A percentile compares a stretch with the other conserved stretches of the same genome.
phyloP scores from a whole-genome alignment of 2,329 filamentous ascomycete genomes.

The Aureobasidium uvarum region DNA sequence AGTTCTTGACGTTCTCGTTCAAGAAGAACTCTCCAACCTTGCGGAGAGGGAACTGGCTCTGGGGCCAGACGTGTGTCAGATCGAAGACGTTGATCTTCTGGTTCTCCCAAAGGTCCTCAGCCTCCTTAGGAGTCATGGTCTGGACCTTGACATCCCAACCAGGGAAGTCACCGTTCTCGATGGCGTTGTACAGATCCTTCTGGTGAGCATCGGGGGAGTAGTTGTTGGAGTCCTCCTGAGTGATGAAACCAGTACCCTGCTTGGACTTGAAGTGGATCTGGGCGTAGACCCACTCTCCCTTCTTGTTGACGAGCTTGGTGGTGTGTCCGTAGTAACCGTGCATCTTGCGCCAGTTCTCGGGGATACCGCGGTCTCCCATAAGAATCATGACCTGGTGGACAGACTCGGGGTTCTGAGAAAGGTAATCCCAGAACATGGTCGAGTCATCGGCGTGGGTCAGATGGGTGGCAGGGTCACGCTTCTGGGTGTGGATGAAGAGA shows the following conservation, averaged over 20 bases:
- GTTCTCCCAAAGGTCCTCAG: conserved; percentile 53
- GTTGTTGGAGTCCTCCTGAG: conserved; percentile 51
- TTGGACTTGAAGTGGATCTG: conserved; percentile 55
- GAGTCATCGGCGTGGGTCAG: conserved; percentile 63
- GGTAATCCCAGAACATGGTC: conserved; percentile 66
- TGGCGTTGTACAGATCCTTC: conserved; percentile 54
- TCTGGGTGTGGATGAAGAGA: conserved; percentile 71
- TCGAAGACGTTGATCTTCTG: conserved; percentile 57
- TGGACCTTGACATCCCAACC: conserved; percentile 54
- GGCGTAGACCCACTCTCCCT: conserved; percentile 54
- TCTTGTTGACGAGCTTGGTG: conserved; percentile 54
- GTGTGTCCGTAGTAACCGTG: conserved; percentile 56
- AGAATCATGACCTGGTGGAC: conserved; percentile 56
- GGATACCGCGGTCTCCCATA: conserved; percentile 56
- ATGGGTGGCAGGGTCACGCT: conserved; percentile 69
- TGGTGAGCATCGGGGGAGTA: conserved; percentile 55
- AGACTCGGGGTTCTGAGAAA: conserved; percentile 55
- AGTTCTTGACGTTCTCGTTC: conserved; percentile 59
- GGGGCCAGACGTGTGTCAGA: conserved; percentile 56
- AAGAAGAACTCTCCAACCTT: conserved; percentile 54
- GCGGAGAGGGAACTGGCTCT: conserved; percentile 52
- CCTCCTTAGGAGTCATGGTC: conserved; percentile 54
- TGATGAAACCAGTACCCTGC: conserved; percentile 54
- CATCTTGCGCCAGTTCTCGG: conserved; percentile 56
- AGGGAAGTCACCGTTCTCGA: conserved; percentile 54